Evolutionary conservation across 1,139 yeast species (phyloP).

Genomic region (Yamadazyma membranifaciens): DNA sequence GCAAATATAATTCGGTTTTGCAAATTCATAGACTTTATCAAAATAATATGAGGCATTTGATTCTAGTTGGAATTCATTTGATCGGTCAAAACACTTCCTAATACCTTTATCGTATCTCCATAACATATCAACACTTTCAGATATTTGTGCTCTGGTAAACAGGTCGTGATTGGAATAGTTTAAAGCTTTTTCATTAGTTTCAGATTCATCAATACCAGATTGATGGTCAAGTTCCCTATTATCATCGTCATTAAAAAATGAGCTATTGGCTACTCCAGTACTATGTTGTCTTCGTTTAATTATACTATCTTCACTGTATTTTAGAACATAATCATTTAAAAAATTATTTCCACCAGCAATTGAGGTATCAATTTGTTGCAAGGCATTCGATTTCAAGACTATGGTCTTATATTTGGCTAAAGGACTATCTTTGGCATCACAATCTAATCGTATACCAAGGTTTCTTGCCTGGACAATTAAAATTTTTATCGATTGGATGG

Average conservation of each 20-base stretch:
- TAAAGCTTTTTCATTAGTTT: slow-evolving; percentile 10
- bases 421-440: slow-evolving; percentile 49
- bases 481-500: slow-evolving; percentile 84
- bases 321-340: slow-evolving; percentile 61
- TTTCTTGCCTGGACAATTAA: slow-evolving; percentile 71
- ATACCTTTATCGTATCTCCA: slow-evolving; percentile 76
- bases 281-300: slow-evolving; percentile 50
- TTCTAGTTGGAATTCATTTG: slow-evolving; percentile 81
- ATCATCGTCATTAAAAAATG: slow-evolving; percentile 31
- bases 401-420: slow-evolving; percentile 47
- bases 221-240: background rate
- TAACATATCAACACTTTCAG: slow-evolving; percentile 61
- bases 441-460: slow-evolving; percentile 56
- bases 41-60: slow-evolving; percentile 78
- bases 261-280: slow-evolving; percentile 53
- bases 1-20: slow-evolving; percentile 65
- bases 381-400: slow-evolving; percentile 55
- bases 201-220: background rate
- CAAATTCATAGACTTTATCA: slow-evolving; percentile 62
- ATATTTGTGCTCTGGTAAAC: slow-evolving; percentile 45
- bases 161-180: slow-evolving; percentile 7
- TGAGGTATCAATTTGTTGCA: slow-evolving; percentile 63
- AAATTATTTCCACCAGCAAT: slow-evolving; percentile 68
- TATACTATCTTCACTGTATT: slow-evolving; percentile 56
- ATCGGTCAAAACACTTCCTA: slow-evolving; percentile 53